Conservation (phyloP, 164 flowering plant genomes). For the Magnolia changhungtana region DNA sequence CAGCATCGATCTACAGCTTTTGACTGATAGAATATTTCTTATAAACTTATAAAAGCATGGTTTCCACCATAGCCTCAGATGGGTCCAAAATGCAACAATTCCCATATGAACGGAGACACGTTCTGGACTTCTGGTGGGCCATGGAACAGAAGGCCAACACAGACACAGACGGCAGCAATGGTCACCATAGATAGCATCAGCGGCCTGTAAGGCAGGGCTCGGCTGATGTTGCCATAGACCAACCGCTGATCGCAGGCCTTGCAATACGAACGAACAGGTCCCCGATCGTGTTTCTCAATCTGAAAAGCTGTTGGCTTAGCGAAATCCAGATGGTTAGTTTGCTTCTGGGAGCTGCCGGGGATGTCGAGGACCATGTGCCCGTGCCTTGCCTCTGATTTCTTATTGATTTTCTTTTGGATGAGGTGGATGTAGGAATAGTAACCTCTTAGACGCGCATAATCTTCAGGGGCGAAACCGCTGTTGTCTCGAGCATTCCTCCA, state of each 20-base stretch:
- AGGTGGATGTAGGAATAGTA: constrained; percentile 58
- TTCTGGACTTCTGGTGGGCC: constrained; percentile 61
- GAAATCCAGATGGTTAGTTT: constrained; percentile 8
- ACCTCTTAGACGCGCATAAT: constrained; percentile 63
- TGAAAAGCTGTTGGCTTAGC: constrained; percentile 34
- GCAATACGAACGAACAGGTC: constrained; percentile 33
- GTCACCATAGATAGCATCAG: constrained; percentile 83
- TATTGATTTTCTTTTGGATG: constrained; percentile 54
- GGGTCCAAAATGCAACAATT: constrained; percentile 23
- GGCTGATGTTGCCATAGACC: constrained; percentile 18
- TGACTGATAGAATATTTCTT: background rate
- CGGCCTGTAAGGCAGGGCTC: constrained; percentile 57
- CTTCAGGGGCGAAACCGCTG: constrained; percentile 68
- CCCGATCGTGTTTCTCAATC: constrained; percentile 24
- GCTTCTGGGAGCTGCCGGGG: constrained; percentile 35
- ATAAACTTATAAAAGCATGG: background rate
- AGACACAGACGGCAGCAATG: constrained; percentile 84
- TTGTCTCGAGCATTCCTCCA: constrained; percentile 63
- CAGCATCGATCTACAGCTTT: too few relatives aligned
- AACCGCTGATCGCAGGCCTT: constrained; percentile 43
- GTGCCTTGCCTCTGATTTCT: constrained; percentile 36
- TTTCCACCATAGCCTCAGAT: constrained; percentile 1
- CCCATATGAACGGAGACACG: constrained; percentile 72
- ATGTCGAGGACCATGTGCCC: constrained; percentile 63
- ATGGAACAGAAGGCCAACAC: constrained; percentile 74